Evolutionary conservation across 1,284 basidiomycete genomes (phyloP), one percentile per base, ranked within the genome.

Genomic region (Acaromyces ingoldii): DNA sequence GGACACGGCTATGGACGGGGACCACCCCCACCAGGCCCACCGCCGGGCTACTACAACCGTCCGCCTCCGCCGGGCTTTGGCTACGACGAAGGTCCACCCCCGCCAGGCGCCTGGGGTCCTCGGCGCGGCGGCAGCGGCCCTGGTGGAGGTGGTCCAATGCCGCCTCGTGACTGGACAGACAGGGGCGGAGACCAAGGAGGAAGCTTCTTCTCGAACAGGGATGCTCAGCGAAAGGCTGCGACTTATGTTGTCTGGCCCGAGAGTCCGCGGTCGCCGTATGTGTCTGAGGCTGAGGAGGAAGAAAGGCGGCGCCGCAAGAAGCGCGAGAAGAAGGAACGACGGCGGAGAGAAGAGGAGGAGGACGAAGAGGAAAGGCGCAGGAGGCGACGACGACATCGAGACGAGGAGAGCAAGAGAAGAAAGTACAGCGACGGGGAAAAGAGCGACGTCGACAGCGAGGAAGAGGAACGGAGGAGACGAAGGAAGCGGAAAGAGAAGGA

Each of bases 241-340:
- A 65, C 49, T 4, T 13, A 64, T 6, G 64, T 62, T 25, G 64
- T 69, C 43, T 69, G 67, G 67, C 67, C 67, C 6, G 52, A 55
- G 2, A 62, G 60, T 4, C 67, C 67, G 3, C 53, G 48, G 4
- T 56, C 59, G 29, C 62, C 65, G 1, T 59, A 53, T 0, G 48
- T 53, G 15, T 60, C 59, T 17, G 62, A 61, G 5, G 56, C 60
- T 6, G 65, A 68, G 37, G 62, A 67, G 26, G 55, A 60, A 31
- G 47, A 57, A 44, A 38, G 47, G 56, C 34, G 36, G 43, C 13
- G 37, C 45, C 4, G 30, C 45, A n/a, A 29, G 21, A 13, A 33
- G 36, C 33, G 26, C 40, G 42, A 26, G 22, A 7, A 51, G 30
- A 13, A 36, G 25, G 21, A 28, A 19, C 37, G 47, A 19, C 39